Percentiles rank a stretch among this genome's conserved stretches.
phyloP scores from a whole-genome alignment of 1,284 basidiomycete species.

The Mycena citricolor region DNA sequence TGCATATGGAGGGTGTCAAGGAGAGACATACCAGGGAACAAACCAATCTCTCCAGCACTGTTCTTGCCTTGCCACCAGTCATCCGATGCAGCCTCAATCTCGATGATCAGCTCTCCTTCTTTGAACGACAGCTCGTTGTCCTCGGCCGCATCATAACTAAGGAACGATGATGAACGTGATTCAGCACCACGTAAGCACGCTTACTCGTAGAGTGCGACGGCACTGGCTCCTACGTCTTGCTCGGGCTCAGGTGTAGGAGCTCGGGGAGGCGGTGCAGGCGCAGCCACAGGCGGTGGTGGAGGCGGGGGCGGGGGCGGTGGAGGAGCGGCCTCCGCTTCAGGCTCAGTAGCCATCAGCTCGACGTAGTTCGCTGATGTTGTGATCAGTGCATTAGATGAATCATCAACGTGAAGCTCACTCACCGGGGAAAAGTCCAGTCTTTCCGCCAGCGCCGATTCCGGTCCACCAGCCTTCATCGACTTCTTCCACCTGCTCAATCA shows the following conservation, averaged over 20 bases:
- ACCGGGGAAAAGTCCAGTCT: constrained; percentile 78
- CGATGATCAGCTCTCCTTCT: constrained; percentile 76
- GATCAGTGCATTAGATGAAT: constrained; percentile 15
- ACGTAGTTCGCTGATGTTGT: constrained; percentile 87
- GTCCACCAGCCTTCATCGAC: constrained; percentile 86
- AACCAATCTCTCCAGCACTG: constrained; percentile 60
- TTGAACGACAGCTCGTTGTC: constrained; percentile 87
- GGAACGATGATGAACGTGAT: neutral
- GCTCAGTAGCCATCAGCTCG: constrained; percentile 57
- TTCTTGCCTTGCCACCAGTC: constrained; percentile 90
- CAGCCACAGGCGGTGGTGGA: constrained; percentile 41
- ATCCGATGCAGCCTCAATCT: constrained; percentile 72
- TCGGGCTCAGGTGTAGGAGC: constrained; percentile 32
- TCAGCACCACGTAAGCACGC: constrained; percentile 32
- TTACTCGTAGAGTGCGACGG: constrained; percentile 78
- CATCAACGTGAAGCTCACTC: constrained; percentile 25
- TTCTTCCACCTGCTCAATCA: constrained; percentile 80
- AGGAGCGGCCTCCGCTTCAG: constrained; percentile 33
- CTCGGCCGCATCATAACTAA: constrained; percentile 81
- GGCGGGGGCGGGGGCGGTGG: constrained; percentile 42
- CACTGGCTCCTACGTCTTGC: constrained; percentile 57
- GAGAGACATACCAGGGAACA: constrained; percentile 77
- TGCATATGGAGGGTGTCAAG: constrained; percentile 5
- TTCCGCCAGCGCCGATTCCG: constrained; percentile 64
- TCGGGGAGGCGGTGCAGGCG: constrained; percentile 40